Evolutionary conservation across 2,329 filamentous ascomycete genomes (phyloP), one percentile per base, ranked within the genome.

Genomic region (Hymenoscyphus fructigenus): DNA sequence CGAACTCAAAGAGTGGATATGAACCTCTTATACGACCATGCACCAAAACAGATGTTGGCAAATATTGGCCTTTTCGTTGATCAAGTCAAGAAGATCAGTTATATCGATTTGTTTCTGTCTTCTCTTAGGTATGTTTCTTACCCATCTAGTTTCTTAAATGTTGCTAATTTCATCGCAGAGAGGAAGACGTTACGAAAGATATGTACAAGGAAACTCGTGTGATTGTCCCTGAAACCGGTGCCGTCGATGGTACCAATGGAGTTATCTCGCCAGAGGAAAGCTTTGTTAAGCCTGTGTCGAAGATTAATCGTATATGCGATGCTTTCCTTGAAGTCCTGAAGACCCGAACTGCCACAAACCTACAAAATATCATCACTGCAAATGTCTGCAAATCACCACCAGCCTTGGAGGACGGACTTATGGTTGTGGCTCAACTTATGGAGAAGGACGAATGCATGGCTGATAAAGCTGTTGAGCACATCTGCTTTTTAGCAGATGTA

Each of bases 11-110:
- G 96, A 70, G 95, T 99, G 0, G 95, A 99, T 74, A 93, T 98
- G 90, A 99, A 99, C 74, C 94, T 99, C 67, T 81, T 99, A 2
- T 94, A 96, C 74, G 95, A 99, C 74, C 92, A 98, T 78, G 88
- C 88, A n/a, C 92, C 94, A 0, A 83, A 88, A 44, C 91, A 96
- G 70, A 97, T 99, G 75, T 83, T 97, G 75, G 80, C 84, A 3
- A 91, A 88, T 69, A 85, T 97, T 12, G 82, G 83, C 0, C 77
- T 91, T 0, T 96, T 99, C 73, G 82, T 98, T 36, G 88, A 92
- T 20, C 93, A 99, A 76, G 83, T 99, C 50, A 88, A 89, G 71
- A 93, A 91, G 68, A 82, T 91, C 14, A 86, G 93, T 44, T 90
- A 92, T 68, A 89, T 98, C 66, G 95, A 99, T 75, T 83, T 98